phyloP scores from a whole-genome alignment of 2,329 filamentous ascomycete genomes.

The Fusarium palustre region DNA sequence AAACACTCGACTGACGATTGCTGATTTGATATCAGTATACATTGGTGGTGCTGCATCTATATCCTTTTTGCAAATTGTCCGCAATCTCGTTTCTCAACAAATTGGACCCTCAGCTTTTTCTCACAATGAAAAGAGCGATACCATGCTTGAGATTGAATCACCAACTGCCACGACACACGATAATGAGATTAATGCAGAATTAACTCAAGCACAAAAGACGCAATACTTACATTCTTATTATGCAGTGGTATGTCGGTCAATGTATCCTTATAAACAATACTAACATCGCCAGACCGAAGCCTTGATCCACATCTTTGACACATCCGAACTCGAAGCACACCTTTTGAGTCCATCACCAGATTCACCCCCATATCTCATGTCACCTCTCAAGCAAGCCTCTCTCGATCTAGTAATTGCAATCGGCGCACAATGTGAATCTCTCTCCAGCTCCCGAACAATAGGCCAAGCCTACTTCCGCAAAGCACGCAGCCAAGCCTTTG shows the following conservation, averaged over 20 bases:
- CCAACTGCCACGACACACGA: slow-evolving; percentile 15
- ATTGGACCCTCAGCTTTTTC: slow-evolving; percentile 46
- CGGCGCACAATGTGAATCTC: slow-evolving; percentile 44
- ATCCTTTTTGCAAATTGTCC: slow-evolving; percentile 63
- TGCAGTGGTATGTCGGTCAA: slow-evolving; percentile 25
- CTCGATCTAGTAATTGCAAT: slow-evolving; percentile 43
- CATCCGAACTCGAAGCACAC: slow-evolving; percentile 46
- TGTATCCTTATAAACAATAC: rapidly evolving
- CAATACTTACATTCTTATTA: slow-evolving; percentile 34
- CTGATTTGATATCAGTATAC: slow-evolving; percentile 53
- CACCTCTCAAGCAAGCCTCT: slow-evolving; percentile 23
- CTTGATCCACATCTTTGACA: slow-evolving; percentile 50
- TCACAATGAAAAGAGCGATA: slow-evolving; percentile 46
- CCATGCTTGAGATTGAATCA: slow-evolving; percentile 46
- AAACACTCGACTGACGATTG: neutral
- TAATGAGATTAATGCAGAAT: neutral
- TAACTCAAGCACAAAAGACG: slow-evolving; percentile 1
- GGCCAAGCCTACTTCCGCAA: slow-evolving; percentile 58
- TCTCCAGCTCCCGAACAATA: slow-evolving; percentile 19
- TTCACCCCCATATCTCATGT: neutral
- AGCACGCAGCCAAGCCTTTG: slow-evolving; percentile 49
- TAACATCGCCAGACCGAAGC: slow-evolving; percentile 49
- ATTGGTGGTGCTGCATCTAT: slow-evolving; percentile 64
- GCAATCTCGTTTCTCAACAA: slow-evolving; percentile 43
- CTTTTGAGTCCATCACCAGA: neutral